Base-by-base conservation (phyloP, 2,329 filamentous ascomycete genomes). In the Phialophora macrospora region DNA sequence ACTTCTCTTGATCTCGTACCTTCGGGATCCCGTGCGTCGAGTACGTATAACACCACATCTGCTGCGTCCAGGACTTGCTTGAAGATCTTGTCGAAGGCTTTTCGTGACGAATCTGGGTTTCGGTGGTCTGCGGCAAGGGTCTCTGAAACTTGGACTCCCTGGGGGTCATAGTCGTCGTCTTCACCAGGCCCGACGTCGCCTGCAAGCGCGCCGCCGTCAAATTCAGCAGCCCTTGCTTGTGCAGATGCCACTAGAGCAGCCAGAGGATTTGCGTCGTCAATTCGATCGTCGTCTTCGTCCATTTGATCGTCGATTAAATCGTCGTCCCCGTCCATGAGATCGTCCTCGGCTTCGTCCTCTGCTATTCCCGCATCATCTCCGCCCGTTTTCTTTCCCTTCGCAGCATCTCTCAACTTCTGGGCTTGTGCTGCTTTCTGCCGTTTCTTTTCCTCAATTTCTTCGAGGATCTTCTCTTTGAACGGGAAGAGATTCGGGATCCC, bases 401-500 rank as follows among this genome's bases (percentile, higher is more conserved):
- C 88, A 74, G 92, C 81, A 75, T 96, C 91, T 69, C 87, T 87
- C 73, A 87, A 84, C 75, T 86, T 86, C 77, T 86, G 83, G 64
- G 85, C 84, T 75, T 97, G 92, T 75, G 97, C 93, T 70, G 88
- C 87, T 82, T 94, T 97, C 77, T 86, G 82, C 71, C 89, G 82
- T 75, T 90, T 90, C 73, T 87, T 90, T 80, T 97, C 92, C 80
- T 99, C 95, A 73, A 99, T 96, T 79, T 99, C 93, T 65, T 93
- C 88, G 38, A 99, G 85, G 30, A 99, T 86, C 83, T 90, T 93
- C 78, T 97, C 93, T 82, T 99, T 99, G 84, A 95, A 97, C 0
- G 95, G 95, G 81, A 97, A 99, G 41, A 97, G 81, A 76, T 98
- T 99, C 48, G 95, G 95, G 68, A 99, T 97, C 56, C 95, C 95